phyloP scores from a whole-genome alignment of 2,329 filamentous ascomycete genomes.

The Ceratocystis diversiconidia region DNA sequence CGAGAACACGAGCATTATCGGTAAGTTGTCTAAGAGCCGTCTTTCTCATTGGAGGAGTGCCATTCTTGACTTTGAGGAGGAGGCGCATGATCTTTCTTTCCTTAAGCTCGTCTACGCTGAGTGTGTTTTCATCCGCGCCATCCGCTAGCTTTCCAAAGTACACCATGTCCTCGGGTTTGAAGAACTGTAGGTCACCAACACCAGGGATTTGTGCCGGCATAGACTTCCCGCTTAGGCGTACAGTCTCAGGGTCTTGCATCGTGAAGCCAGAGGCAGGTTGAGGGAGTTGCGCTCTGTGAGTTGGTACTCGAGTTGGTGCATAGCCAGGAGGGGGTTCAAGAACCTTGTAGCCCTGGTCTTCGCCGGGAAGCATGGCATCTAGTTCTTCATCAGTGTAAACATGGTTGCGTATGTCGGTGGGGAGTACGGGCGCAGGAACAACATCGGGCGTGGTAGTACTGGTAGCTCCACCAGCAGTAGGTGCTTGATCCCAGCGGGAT shows the following conservation, averaged over 20 bases:
- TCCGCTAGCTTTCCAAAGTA: conserved; percentile 98
- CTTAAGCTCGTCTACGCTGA: conserved; percentile 91
- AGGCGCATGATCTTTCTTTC: conserved; percentile 97
- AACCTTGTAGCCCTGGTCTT: conserved; percentile 83
- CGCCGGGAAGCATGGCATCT: conserved; percentile 74
- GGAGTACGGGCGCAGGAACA: conserved; percentile 70
- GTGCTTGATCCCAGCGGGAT: conserved; percentile 86
- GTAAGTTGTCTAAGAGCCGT: conserved; percentile 93
- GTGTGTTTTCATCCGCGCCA: conserved; percentile 75
- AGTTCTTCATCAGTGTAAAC: conserved; percentile 87
- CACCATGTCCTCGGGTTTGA: conserved; percentile 96
- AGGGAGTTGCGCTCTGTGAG: conserved; percentile 50
- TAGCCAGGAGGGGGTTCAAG: conserved; percentile 85
- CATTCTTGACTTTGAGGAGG: conserved; percentile 96
- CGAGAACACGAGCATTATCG: conserved; percentile 92
- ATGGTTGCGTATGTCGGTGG: conserved; percentile 69
- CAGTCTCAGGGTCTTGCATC: conserved; percentile 90
- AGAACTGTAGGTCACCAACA: conserved; percentile 90
- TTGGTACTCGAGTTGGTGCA: conserved; percentile 62
- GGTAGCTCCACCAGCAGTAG: conserved; percentile 62
- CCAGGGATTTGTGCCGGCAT: conserved; percentile 91
- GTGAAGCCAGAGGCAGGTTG: conserved; percentile 76
- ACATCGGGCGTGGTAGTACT: conserved; percentile 49
- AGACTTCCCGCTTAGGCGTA: conserved; percentile 70
- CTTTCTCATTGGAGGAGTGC: conserved; percentile 96